A percentile compares a stretch with the other conserved stretches of the same genome.
These are phyloP conservation scores for Dunaliella primolecta DNA, from an alignment of 139 green algal species.

Conservation along the genomic window DNA sequence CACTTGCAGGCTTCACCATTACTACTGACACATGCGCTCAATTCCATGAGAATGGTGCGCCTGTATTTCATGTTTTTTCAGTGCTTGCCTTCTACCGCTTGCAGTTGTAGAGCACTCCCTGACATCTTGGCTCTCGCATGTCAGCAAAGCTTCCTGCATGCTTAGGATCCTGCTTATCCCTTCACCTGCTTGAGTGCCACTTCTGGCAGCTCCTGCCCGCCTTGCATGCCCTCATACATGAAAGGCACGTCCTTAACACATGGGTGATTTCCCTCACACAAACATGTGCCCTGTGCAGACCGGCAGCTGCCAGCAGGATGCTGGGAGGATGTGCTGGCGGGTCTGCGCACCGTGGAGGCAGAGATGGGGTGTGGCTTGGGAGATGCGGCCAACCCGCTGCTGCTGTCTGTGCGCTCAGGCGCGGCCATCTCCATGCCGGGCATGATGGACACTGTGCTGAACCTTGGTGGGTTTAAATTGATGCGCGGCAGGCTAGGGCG, in stretches of 20 bases:
- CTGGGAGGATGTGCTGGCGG: constrained; percentile 64
- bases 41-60: constrained; percentile 59
- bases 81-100: neutral
- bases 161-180: neutral
- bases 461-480: constrained; percentile 72
- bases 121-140: neutral
- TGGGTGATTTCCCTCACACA: too few relatives aligned
- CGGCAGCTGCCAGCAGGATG: constrained; percentile 33
- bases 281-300: neutral
- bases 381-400: constrained; percentile 65
- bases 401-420: constrained; percentile 86
- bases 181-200: neutral
- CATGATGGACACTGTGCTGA: constrained; percentile 94
- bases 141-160: neutral
- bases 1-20: constrained; percentile 81
- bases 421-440: constrained; percentile 78
- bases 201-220: neutral
- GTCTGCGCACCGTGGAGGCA: constrained; percentile 60
- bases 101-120: neutral
- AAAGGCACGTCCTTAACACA: too few relatives aligned
- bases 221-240: neutral
- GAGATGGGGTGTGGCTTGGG: constrained; percentile 67
- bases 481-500: too few relatives aligned
- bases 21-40: constrained; percentile 81
- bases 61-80: neutral